A percentile compares a stretch with the other conserved stretches of the same genome.
These are phyloP conservation scores for Candida fluviatilis DNA, from an alignment of 805 yeast genomes.

Conservation along the genomic window DNA sequence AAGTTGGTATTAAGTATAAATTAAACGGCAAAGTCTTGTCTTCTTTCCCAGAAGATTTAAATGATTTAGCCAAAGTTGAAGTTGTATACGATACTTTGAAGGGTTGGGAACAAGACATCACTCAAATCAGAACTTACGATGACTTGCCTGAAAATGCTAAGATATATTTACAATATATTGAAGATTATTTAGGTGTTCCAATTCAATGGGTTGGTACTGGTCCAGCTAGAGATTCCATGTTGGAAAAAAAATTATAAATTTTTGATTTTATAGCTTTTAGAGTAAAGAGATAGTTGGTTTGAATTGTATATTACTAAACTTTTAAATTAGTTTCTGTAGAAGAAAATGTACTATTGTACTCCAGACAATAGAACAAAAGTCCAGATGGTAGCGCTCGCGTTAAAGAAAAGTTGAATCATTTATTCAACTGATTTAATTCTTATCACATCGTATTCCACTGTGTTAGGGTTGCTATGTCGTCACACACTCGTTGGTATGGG, in stretches of 20 bases:
- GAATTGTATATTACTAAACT: not conserved
- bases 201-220: constrained; percentile 98
- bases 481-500: not conserved
- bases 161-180: constrained; percentile 79
- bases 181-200: constrained; percentile 77
- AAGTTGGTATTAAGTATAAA: constrained; percentile 82
- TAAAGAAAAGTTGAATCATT: too few species aligned
- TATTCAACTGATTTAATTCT: not conserved
- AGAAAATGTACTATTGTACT: too few species aligned
- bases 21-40: constrained; percentile 71
- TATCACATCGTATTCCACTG: not conserved
- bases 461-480: not conserved
- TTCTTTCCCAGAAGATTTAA: constrained; percentile 90
- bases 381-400: not conserved
- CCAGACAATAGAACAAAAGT: too few species aligned
- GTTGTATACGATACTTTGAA: constrained; percentile 89
- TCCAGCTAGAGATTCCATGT: constrained; percentile 93
- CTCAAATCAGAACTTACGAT: constrained; percentile 60
- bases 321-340: too few species aligned
- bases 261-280: not conserved
- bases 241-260: constrained; percentile 43
- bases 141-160: constrained; percentile 88
- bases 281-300: not conserved
- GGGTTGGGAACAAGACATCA: constrained; percentile 89
- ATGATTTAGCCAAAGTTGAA: constrained; percentile 79